phyloP scores from a whole-genome alignment of 805 yeast genomes.

The Metschnikowia continentalis region DNA sequence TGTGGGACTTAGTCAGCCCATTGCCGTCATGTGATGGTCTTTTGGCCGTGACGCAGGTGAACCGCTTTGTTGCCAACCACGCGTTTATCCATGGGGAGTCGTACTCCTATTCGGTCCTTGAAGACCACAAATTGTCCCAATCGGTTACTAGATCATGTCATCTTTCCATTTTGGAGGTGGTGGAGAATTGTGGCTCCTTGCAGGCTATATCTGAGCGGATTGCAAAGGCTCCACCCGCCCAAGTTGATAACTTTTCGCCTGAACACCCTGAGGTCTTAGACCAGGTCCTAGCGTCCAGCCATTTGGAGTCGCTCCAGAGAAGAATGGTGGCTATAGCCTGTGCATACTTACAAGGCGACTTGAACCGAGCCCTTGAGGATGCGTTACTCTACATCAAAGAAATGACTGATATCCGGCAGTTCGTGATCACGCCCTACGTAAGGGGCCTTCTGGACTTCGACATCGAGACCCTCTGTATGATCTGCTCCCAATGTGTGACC shows the following conservation, averaged over 20 bases:
- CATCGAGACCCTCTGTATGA: constrained; percentile 8
- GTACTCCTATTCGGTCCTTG: constrained; percentile 3
- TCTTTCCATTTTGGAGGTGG: not conserved
- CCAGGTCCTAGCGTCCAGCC: not conserved
- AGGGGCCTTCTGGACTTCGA: constrained; percentile 12
- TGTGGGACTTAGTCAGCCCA: not conserved
- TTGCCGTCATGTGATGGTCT: not conserved
- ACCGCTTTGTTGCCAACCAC: not conserved
- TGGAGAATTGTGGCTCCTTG: not conserved
- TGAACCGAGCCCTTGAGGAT: not conserved
- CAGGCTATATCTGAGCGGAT: constrained; percentile 1
- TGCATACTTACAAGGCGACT: not conserved
- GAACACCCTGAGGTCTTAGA: not conserved
- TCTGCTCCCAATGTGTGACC: constrained; percentile 7
- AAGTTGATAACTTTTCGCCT: not conserved
- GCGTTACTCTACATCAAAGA: constrained; percentile 1
- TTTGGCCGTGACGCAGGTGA: not conserved
- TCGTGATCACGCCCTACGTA: not conserved
- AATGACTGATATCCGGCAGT: constrained; percentile 1
- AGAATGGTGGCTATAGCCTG: constrained; percentile 1
- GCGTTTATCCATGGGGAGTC: constrained; percentile 7
- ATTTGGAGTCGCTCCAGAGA: not conserved
- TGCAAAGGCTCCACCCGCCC: not conserved
- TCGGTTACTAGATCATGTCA: not conserved
- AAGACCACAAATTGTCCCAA: not conserved